Evolutionary conservation across 805 yeast genomes (phyloP), one percentile per base, ranked within the genome.

Genomic region (Metschnikowia bowlesiae): DNA sequence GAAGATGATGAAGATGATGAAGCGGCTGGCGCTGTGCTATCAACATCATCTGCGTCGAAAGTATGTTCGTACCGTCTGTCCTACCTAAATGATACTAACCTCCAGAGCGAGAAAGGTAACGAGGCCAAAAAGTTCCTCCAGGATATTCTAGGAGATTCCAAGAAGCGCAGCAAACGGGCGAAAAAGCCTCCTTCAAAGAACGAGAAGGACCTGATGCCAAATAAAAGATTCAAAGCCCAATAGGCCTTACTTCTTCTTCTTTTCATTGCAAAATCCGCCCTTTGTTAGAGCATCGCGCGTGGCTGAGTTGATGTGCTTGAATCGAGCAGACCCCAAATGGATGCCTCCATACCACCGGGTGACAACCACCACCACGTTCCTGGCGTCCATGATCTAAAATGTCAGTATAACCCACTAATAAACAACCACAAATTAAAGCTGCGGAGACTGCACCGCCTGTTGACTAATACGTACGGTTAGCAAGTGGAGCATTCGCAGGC

Each of bases 301-400:
- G 1, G 89, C 81, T 3, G 90, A 76, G 62, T 92, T 94, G 51
- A 94, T 94, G 65, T 94, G 98, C 60, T 87, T 90, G 72, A 94
- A 94, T 54, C 96, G 73, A 66, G 89, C 97, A 0, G 98, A 94
- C 0, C 99, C 99, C 22, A 94, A 67, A 56, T 86, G 96, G 0
- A 78, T 76, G 5, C 99, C 99, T 14, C 96, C 97, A 65, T 80
- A 94, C 97, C 97, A 92, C 53, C 99, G 70, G 33, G 87, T 81
- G 1, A 92, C 96, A 8, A 85, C 89, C 3, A 91, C 96, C 55
- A 90, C 79, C 4, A 87, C 88, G 63, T 91, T 84, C 86, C 88
- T 81, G 1, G 80, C 87, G 59, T 89, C 89, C 87, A 85, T 85
- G 69, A 74, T 73, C 77, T 73, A 54, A 18, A 38, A 36, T 39